Percentiles rank a stretch among this genome's conserved stretches.
Evolutionary conservation across 345 rosid species (phyloP).

Genomic region (Aquilaria yunnanensis): DNA sequence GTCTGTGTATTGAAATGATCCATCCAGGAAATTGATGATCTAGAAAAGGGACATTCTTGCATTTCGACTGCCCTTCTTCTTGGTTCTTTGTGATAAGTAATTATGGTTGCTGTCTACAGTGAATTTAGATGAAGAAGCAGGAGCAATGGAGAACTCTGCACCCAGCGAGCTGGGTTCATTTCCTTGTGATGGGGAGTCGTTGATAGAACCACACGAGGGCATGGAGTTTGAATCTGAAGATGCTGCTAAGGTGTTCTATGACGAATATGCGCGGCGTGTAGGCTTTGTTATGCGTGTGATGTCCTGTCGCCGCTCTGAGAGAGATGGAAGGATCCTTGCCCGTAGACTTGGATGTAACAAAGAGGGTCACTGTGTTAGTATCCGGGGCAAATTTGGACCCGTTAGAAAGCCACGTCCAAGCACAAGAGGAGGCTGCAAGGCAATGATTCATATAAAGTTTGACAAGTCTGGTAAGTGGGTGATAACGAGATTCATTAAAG

Average conservation of each 20-base stretch:
- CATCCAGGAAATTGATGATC: no score
- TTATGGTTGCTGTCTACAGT: slow-evolving; percentile 26
- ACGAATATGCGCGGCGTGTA: slow-evolving; percentile 65
- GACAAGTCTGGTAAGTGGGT: slow-evolving; percentile 80
- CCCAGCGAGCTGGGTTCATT: slow-evolving; percentile 22
- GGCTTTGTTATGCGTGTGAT: slow-evolving; percentile 95
- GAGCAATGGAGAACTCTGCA: slow-evolving; percentile 30
- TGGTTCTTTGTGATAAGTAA: neutral
- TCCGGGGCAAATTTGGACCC: slow-evolving; percentile 63
- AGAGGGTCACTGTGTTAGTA: slow-evolving; percentile 84
- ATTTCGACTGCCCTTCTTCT: neutral
- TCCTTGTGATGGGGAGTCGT: slow-evolving; percentile 24
- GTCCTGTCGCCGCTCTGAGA: slow-evolving; percentile 93
- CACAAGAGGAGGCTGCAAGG: slow-evolving; percentile 91
- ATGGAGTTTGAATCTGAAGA: slow-evolving; percentile 90
- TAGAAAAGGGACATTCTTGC: no score
- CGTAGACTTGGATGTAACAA: slow-evolving; percentile 92
- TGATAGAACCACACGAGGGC: slow-evolving; percentile 64
- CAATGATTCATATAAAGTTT: slow-evolving; percentile 79
- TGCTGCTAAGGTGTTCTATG: slow-evolving; percentile 79
- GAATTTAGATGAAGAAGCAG: slow-evolving; percentile 45
- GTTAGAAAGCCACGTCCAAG: slow-evolving; percentile 68
- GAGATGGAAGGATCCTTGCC: slow-evolving; percentile 82
- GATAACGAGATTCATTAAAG: slow-evolving; percentile 74
- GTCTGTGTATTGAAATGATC: no score